Conservation (phyloP, 1,139 yeast genomes). For the Suhomyces panamericanus region DNA sequence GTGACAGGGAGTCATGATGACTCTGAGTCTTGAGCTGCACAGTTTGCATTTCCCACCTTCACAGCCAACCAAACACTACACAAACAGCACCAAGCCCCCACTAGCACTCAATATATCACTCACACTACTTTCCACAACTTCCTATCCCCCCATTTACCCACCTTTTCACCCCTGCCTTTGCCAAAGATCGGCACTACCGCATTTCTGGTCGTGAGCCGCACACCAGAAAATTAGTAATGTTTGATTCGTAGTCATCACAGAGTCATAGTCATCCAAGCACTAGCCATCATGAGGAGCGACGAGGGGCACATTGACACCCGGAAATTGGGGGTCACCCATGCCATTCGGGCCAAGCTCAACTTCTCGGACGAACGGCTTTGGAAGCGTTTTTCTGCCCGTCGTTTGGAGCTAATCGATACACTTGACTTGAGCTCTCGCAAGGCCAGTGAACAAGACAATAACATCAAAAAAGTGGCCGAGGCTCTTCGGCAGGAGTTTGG, state of each 20-base stretch:
- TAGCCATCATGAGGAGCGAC: constrained; percentile 6
- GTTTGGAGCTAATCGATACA: constrained; percentile 84
- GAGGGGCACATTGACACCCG: constrained; percentile 10
- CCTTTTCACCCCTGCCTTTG: neutral
- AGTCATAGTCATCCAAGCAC: constrained; percentile 7
- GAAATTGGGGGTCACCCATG: constrained; percentile 68
- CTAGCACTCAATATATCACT: neutral
- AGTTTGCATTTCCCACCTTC: too few relatives aligned
- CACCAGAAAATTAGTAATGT: constrained; percentile 1
- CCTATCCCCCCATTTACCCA: neutral
- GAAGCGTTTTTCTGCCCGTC: constrained; percentile 85
- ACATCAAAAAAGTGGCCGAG: constrained; percentile 74
- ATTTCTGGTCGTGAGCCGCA: neutral
- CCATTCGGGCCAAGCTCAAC: constrained; percentile 69
- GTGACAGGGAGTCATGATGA: constrained; percentile 2
- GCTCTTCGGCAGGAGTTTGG: constrained; percentile 74
- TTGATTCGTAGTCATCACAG: constrained; percentile 18
- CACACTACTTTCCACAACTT: neutral
- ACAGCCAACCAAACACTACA: neutral
- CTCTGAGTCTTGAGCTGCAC: neutral
- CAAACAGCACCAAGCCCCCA: too few relatives aligned
- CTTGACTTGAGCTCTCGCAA: constrained; percentile 73
- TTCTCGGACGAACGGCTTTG: constrained; percentile 81
- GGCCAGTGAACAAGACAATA: constrained; percentile 90
- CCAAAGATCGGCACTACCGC: neutral